A percentile compares a stretch with the other conserved stretches of the same genome.
phyloP scores from a whole-genome alignment of 495 filamentous ascomycete species.

The Neurospora sp. region DNA sequence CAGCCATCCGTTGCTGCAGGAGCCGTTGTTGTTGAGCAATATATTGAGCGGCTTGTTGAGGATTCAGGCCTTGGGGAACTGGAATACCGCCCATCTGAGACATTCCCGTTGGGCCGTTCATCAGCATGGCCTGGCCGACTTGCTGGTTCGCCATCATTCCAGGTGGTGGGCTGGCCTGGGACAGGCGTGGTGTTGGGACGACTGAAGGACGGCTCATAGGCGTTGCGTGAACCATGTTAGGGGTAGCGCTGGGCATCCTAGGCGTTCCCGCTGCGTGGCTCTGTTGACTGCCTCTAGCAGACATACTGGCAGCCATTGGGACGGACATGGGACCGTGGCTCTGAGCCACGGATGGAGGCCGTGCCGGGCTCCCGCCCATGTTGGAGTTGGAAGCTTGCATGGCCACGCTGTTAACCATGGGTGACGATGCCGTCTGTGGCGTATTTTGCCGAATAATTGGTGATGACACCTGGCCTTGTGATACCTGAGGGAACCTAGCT shows the following conservation, averaged over 20 bases:
- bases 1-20: slow-evolving; percentile 34
- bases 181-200: slow-evolving; percentile 62
- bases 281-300: slow-evolving; percentile 68
- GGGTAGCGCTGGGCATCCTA: slow-evolving; percentile 68
- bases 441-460: slow-evolving; percentile 72
- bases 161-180: slow-evolving; percentile 57
- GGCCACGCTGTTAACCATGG: slow-evolving; percentile 58
- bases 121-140: slow-evolving; percentile 42
- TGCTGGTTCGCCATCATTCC: slow-evolving; percentile 44
- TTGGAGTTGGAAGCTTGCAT: slow-evolving; percentile 75
- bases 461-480: slow-evolving; percentile 65
- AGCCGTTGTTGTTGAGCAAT: slow-evolving; percentile 48
- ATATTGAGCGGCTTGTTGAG: slow-evolving; percentile 20
- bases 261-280: slow-evolving; percentile 69
- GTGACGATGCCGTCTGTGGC: slow-evolving; percentile 68
- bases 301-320: slow-evolving; percentile 63
- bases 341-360: slow-evolving; percentile 69
- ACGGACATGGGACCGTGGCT: slow-evolving; percentile 53
- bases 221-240: slow-evolving; percentile 64
- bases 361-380: slow-evolving; percentile 66
- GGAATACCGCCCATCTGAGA: slow-evolving; percentile 20
- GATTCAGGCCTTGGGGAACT: slow-evolving; percentile 5
- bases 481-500: slow-evolving; percentile 46
- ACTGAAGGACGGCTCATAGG: slow-evolving; percentile 55
- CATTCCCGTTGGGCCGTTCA: slow-evolving; percentile 33